Evolutionary conservation across 176 grass and related monocot genomes (phyloP), one percentile per base, ranked within the genome.

Genomic region (Eragrostis curvula): DNA sequence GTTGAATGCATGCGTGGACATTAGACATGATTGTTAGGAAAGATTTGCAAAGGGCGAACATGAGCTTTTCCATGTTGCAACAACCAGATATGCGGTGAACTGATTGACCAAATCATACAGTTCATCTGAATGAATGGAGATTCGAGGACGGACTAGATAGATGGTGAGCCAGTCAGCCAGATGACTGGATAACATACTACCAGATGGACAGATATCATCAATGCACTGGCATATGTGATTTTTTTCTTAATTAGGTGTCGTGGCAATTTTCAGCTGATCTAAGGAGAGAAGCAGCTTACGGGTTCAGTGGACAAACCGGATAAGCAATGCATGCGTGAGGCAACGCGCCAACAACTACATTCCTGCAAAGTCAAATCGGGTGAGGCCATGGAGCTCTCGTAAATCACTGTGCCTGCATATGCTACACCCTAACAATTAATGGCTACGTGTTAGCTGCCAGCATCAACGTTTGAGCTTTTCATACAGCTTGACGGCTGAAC

Each of bases 291-390:
- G 21, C 36, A 21, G 25, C n/a, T 36, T 36, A 36, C 32, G 32
- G 32, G 32, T 36, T 36, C 32, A 56, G 47, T 5, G n/a, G 0
- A 30, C 3, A 2, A 12, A 11, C 74, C 20, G 53, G 60, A 69
- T 79, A 78, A 64, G 30, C 7, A 58, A 60, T 63, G 36, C 13
- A n/a, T 61, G 56, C 56, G 65, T 29, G 83, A 85, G 14, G 72
- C 83, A 89, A 82, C 47, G 27, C 15, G 71, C 59, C 49, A 85
- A 89, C 72, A 29, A 43, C 78, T 81, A 18, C 20, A 77, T 85
- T 77, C 66, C 66, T 81, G 25, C 65, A 47, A 89, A 85, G 83
- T 72, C 88, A 85, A 77, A 81, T 57, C 68, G 55, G 76, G 40
- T 63, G 36, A 65, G 52, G 68, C 3, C 46, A 68, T 39, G 9